phyloP scores from a whole-genome alignment of 1,139 yeast species.

The Candida buenavistaensis region DNA sequence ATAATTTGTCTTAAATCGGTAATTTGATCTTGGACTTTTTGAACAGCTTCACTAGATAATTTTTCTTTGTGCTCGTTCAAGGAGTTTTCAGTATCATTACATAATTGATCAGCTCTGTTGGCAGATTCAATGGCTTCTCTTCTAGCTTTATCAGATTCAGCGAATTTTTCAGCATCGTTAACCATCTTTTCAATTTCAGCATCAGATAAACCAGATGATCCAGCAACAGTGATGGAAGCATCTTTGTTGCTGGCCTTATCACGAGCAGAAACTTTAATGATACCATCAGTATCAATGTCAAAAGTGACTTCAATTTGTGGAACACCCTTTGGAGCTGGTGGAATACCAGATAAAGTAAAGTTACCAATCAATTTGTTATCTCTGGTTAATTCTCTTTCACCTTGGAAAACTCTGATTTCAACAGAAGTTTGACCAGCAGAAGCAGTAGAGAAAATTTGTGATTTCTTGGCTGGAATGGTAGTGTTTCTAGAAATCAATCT shows the following conservation, averaged over 20 bases:
- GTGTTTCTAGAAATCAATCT: conserved; percentile 97
- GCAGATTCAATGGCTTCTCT: conserved; percentile 93
- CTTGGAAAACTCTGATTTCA: conserved; percentile 99
- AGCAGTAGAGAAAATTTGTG: conserved; percentile 97
- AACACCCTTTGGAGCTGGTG: conserved; percentile 99
- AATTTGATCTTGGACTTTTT: conserved; percentile 78
- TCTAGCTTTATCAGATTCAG: conserved; percentile 94
- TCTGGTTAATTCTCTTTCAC: conserved; percentile 98
- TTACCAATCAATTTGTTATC: conserved; percentile 98
- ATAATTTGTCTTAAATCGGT: conserved; percentile 82
- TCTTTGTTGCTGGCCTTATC: conserved; percentile 99
- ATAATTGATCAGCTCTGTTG: conserved; percentile 96
- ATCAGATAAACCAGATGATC: conserved; percentile 96
- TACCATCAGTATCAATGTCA: conserved; percentile 98
- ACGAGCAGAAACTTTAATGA: conserved; percentile 97
- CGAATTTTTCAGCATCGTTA: conserved; percentile 96
- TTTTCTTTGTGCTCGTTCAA: conserved; percentile 93
- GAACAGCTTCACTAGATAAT: conserved; percentile 83
- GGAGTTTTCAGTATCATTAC: conserved; percentile 94
- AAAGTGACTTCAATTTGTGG: conserved; percentile 98
- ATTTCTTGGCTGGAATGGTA: conserved; percentile 95
- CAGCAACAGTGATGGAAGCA: conserved; percentile 98
- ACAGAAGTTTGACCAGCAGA: conserved; percentile 99
- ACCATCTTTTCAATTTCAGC: conserved; percentile 98
- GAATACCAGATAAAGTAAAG: conserved; percentile 93